These are phyloP conservation scores for Xylariaceae sp. DNA, from an alignment of 2,329 filamentous ascomycete genomes.

Conservation along the genomic window DNA sequence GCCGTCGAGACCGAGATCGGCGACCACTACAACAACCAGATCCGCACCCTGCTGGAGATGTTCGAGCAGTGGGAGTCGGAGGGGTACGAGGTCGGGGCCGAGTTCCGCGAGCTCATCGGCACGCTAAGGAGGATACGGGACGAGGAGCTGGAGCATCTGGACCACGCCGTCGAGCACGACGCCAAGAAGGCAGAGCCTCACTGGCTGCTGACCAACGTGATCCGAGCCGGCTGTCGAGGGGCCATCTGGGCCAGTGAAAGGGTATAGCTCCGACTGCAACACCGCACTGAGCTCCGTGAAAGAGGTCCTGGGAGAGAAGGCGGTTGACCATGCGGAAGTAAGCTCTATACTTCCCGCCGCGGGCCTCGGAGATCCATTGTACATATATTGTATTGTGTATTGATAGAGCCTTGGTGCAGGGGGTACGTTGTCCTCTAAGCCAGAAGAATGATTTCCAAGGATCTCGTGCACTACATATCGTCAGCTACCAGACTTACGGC, in stretches of 20 bases:
- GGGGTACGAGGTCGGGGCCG: constrained; percentile 73
- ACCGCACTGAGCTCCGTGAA: too few species aligned
- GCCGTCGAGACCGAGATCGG: constrained; percentile 98
- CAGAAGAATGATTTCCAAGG: too few species aligned
- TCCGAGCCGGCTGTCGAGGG: constrained; percentile 80
- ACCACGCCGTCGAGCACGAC: constrained; percentile 90
- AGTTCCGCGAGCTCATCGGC: constrained; percentile 63
- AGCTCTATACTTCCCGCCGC: too few species aligned
- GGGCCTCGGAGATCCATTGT: too few species aligned
- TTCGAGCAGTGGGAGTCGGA: constrained; percentile 64
- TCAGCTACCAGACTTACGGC: too few species aligned
- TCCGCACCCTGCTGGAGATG: constrained; percentile 75
- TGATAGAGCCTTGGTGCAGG: too few species aligned
- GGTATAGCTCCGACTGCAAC: constrained; percentile 47
- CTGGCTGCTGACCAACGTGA: constrained; percentile 78
- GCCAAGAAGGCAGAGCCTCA: constrained; percentile 85
- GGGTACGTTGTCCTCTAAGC: too few species aligned
- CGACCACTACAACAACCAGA: constrained; percentile 89
- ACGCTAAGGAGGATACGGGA: constrained; percentile 81
- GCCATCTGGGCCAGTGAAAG: constrained; percentile 89
- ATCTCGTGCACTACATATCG: too few species aligned
- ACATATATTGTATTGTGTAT: too few species aligned
- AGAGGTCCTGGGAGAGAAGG: too few species aligned
- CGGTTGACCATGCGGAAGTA: too few species aligned
- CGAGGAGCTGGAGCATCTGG: constrained; percentile 93